These are phyloP conservation scores for Penicillium salamii DNA, from an alignment of 495 filamentous ascomycete species.

Conservation along the genomic window DNA sequence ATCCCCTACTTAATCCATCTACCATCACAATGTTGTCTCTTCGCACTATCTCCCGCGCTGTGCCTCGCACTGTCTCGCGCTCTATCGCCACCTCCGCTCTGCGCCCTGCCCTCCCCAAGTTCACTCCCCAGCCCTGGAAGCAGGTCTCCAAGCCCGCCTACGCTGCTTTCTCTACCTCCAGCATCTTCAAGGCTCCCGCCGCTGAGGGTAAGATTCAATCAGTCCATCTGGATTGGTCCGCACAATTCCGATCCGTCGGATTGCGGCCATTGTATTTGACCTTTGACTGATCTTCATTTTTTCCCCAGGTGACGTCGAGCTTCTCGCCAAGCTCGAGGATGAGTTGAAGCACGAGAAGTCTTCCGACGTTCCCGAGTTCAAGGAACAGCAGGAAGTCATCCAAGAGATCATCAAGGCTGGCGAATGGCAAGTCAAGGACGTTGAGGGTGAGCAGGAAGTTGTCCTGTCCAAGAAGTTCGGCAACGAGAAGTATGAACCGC, in stretches of 20 bases:
- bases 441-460: conserved; percentile 81
- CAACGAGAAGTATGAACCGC: conserved; percentile 68
- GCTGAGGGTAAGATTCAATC: conserved; percentile 49
- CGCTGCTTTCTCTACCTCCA: conserved; percentile 72
- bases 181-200: conserved; percentile 52
- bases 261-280: not conserved
- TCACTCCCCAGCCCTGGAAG: conserved; percentile 48
- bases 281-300: conserved; percentile 12
- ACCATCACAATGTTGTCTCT: conserved; percentile 70
- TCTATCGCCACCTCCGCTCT: conserved; percentile 48
- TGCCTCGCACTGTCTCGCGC: conserved; percentile 65
- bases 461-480: conserved; percentile 76
- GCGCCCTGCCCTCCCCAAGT: conserved; percentile 48
- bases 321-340: conserved; percentile 48
- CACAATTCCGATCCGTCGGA: not conserved
- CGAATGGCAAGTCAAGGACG: conserved; percentile 68
- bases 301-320: conserved; percentile 43
- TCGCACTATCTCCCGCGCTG: conserved; percentile 65
- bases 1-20: conserved; percentile 13
- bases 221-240: not conserved
- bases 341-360: conserved; percentile 48
- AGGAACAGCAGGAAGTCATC: conserved; percentile 66
- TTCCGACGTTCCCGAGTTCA: conserved; percentile 35
- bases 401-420: conserved; percentile 75
- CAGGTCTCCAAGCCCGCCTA: conserved; percentile 52